Conservation (phyloP, 108 stramenopile genomes). For the Pseudonitzschia multistriata region DNA sequence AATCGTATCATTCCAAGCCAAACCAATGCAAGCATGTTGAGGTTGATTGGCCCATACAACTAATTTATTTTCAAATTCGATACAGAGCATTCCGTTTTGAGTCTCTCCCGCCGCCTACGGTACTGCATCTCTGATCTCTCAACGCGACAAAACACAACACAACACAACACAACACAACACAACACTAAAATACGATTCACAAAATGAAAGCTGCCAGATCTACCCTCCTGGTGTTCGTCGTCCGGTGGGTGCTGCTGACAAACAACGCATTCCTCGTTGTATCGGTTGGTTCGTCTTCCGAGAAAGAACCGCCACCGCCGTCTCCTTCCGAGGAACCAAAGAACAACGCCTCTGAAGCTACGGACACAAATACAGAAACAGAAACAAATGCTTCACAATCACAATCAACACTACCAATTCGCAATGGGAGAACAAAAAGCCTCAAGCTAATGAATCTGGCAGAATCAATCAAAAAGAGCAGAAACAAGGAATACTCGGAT, state of each 20-base stretch:
- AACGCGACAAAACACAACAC: too few relatives aligned
- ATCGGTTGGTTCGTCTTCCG: neutral
- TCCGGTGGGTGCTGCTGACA: neutral
- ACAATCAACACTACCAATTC: conserved; percentile 2
- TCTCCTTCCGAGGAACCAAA: conserved; percentile 2
- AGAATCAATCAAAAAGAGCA: conserved; percentile 21
- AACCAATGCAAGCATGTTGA: too few relatives aligned
- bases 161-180: too few relatives aligned
- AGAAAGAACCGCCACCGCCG: neutral
- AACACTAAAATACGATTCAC: too few relatives aligned
- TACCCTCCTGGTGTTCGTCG: neutral
- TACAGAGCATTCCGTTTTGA: too few relatives aligned
- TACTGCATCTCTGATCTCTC: too few relatives aligned
- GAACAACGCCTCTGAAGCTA: neutral
- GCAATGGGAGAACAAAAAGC: conserved; percentile 10
- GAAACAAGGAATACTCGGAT: conserved; percentile 13
- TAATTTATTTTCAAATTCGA: too few relatives aligned
- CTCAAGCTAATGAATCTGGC: conserved; percentile 18
- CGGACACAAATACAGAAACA: too few relatives aligned
- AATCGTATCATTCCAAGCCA: too few relatives aligned
- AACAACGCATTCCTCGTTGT: neutral
- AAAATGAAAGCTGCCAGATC: conserved; percentile 1
- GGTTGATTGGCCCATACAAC: too few relatives aligned
- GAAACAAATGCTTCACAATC: too few relatives aligned
- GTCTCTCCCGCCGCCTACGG: too few relatives aligned